Conservation (phyloP, 2,329 filamentous ascomycete species). For the Aschersonia sp. region DNA sequence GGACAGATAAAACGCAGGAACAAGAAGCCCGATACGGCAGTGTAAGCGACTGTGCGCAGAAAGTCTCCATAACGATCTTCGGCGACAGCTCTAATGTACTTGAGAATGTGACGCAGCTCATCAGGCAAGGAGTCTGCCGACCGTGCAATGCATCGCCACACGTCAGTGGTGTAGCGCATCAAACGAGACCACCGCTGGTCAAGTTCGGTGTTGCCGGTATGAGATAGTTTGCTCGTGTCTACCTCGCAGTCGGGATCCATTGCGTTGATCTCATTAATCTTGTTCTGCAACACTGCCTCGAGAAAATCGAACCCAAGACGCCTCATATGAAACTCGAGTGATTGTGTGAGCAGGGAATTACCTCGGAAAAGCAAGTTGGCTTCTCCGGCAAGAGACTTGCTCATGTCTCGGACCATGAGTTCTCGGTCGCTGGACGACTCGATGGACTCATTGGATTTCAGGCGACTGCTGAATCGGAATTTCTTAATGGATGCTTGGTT, state of each 20-base stretch:
- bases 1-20: constrained; percentile 94
- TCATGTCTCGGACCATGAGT: constrained; percentile 60
- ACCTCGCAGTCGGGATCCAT: constrained; percentile 89
- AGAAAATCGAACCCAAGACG: constrained; percentile 86
- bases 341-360: constrained; percentile 86
- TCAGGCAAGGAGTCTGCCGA: constrained; percentile 65
- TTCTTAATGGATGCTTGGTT: constrained; percentile 66
- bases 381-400: constrained; percentile 67
- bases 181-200: constrained; percentile 73
- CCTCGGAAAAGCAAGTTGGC: constrained; percentile 91
- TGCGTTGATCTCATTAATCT: constrained; percentile 79
- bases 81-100: constrained; percentile 82
- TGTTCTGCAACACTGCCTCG: constrained; percentile 73
- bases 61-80: constrained; percentile 94
- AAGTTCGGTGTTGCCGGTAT: constrained; percentile 48
- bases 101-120: constrained; percentile 72
- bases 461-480: constrained; percentile 55
- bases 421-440: constrained; percentile 52
- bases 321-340: constrained; percentile 91
- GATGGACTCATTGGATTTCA: constrained; percentile 57
- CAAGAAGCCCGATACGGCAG: constrained; percentile 86
- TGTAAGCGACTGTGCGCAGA: constrained; percentile 77
- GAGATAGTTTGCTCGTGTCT: constrained; percentile 62
- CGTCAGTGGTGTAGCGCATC: constrained; percentile 60
- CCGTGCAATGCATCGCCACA: constrained; percentile 71